Evolutionary conservation across 129 eudicot genomes (phyloP), one percentile per base, ranked within the genome.

Genomic region (Cynara cardunculus): DNA sequence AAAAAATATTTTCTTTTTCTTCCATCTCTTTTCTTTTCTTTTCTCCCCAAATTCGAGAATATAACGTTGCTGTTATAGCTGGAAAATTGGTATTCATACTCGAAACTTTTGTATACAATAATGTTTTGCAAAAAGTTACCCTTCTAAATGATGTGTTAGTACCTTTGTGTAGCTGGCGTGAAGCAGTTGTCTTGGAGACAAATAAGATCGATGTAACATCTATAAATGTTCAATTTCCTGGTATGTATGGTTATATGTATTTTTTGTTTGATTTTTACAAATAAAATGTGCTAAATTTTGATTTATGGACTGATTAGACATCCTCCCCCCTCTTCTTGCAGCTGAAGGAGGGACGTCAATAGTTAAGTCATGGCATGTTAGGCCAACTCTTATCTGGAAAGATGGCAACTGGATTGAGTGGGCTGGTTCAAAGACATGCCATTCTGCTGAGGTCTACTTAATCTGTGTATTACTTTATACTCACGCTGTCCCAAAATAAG

Each of bases 371-470:
- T 93, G 97, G 98, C 85, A 96, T 83, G 88, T 93, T 22, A 88
- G 99, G 53, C 93, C 98, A 76, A 81, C 89, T 25, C 88, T 89
- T 32, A 66, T 83, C 49, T 96, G 97, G 98, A 87, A 87, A 68
- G 90, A 89, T 79, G 93, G 86, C 73, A 86, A 89, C 72, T 96
- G 99, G 99, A 77, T 71, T 1, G 98, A 92, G 64, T 89, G 92
- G 86, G 71, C 91, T 68, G 80, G 81, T 39, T 69, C 88, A 39
- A 84, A 70, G 69, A 84, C 69, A 32, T 34, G 53, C 25, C 75
- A 68, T 78, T 72, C 91, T 75, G 84, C 89, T 27, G 86, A 94
- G 96, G 98, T 94, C 66, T 78, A 67, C 16, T 70, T 78, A 82
- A 26, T 80, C 46, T 80, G 44, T 82, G 56, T 12, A 13, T 32